A percentile compares a stretch with the other conserved stretches of the same genome.
Evolutionary conservation across 495 filamentous ascomycete genomes (phyloP).

Genomic region (Penicillium subrubescens): DNA sequence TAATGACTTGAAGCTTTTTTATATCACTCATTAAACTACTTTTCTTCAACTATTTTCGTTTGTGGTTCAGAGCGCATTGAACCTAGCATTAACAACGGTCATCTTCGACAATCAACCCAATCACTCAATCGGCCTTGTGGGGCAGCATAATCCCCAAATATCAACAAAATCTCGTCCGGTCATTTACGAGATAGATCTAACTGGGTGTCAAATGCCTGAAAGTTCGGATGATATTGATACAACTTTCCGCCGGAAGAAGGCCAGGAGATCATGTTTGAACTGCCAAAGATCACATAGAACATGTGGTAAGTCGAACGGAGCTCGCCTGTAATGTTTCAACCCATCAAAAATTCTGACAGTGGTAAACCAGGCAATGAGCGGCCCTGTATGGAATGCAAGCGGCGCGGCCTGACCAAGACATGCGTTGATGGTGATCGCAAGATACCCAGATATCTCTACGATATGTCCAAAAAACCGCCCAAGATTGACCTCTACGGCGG

Average conservation of each 20-base stretch:
- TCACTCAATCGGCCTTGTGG: no score
- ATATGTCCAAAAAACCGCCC: neutral
- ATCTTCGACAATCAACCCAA: no score
- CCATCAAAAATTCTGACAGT: neutral
- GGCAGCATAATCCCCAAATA: no score
- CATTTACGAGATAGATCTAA: no score
- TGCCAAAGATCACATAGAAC: neutral
- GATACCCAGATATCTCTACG: slow-evolving; percentile 13
- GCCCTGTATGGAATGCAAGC: slow-evolving; percentile 13
- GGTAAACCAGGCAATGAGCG: slow-evolving; percentile 12
- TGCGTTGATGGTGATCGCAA: slow-evolving; percentile 19
- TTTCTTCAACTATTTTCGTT: no score
- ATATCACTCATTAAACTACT: no score
- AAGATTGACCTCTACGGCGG: neutral
- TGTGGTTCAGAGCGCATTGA: no score
- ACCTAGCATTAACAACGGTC: no score
- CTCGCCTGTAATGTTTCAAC: neutral
- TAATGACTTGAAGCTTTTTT: no score
- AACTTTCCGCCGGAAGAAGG: neutral
- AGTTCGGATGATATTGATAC: neutral
- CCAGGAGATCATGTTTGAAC: neutral
- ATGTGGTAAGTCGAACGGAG: neutral
- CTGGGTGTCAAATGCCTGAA: neutral
- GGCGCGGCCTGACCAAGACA: slow-evolving; percentile 4
- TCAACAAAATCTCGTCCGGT: no score